Percentiles rank a stretch among this genome's conserved stretches.
These are phyloP conservation scores for Gymnopilus dilepis DNA, from an alignment of 768 basidiomycete species.

Conservation along the genomic window DNA sequence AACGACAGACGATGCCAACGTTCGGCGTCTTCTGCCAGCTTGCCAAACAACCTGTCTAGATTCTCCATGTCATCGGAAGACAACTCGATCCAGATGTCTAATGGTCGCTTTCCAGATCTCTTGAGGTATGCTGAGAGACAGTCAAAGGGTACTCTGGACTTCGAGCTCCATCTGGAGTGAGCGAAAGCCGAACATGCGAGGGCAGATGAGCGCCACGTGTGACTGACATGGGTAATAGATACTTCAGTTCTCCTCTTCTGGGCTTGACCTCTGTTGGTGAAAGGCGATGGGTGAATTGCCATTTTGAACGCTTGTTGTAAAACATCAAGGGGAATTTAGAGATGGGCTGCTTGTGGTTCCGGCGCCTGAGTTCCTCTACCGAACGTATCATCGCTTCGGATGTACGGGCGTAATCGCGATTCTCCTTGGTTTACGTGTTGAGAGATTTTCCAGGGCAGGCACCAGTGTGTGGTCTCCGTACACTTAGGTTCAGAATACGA, in stretches of 20 bases:
- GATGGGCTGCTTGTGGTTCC: not conserved
- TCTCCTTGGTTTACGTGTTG: too few species aligned
- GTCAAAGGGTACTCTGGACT: not conserved
- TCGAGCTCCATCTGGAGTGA: not conserved
- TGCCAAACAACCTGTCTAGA: not conserved
- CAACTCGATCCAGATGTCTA: not conserved
- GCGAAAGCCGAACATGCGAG: not conserved
- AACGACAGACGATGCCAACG: not conserved
- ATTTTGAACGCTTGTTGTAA: not conserved
- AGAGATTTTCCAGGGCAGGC: too few species aligned
- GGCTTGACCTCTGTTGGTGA: not conserved
- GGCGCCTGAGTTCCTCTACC: not conserved
- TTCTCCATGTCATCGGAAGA: not conserved
- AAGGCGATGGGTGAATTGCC: not conserved
- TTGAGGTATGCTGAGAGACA: not conserved
- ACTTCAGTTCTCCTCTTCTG: not conserved
- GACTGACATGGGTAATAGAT: not conserved
- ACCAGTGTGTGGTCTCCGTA: too few species aligned
- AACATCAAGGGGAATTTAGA: not conserved
- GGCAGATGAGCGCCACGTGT: not conserved
- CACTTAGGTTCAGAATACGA: too few species aligned
- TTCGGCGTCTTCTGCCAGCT: not conserved
- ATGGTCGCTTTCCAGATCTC: not conserved
- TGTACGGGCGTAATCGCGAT: not conserved
- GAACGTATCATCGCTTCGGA: not conserved